Percentiles rank a stretch among this genome's conserved stretches.
These are phyloP conservation scores for Helicostylum pulchrum DNA, from an alignment of 192 early-diverging fungal genomes.

Conservation along the genomic window DNA sequence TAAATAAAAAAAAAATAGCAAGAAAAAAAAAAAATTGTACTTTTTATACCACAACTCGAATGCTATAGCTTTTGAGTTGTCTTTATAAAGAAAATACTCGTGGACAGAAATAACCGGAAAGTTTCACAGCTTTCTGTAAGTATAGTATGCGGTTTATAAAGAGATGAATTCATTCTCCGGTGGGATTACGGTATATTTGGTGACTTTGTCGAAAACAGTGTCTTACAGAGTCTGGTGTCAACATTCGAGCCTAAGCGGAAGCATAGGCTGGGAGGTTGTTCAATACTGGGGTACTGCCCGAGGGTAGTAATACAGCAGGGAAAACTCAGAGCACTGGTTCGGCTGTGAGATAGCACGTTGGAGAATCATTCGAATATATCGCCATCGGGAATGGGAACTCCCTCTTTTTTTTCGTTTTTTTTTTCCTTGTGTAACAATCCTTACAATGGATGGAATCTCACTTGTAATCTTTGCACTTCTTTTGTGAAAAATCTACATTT, in stretches of 20 bases:
- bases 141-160: slow-evolving; percentile 24
- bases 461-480: no score
- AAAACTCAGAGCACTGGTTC: slow-evolving; percentile 41
- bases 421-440: not conserved
- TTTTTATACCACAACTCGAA: no score
- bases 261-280: slow-evolving; percentile 35
- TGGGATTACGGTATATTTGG: slow-evolving; percentile 20
- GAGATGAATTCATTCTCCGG: slow-evolving; percentile 32
- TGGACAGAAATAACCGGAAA: slow-evolving; percentile 22
- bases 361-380: slow-evolving; percentile 25
- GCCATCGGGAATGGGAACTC: slow-evolving; percentile 29
- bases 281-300: slow-evolving; percentile 39
- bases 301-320: slow-evolving; percentile 49
- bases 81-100: not conserved
- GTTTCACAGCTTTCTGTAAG: slow-evolving; percentile 21
- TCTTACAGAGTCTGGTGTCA: slow-evolving; percentile 42
- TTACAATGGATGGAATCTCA: no score
- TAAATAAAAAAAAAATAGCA: no score
- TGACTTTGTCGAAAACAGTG: slow-evolving; percentile 39
- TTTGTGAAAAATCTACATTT: no score
- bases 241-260: slow-evolving; percentile 35
- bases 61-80: not conserved
- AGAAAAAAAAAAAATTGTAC: no score
- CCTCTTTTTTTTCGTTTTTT: slow-evolving; percentile 26
- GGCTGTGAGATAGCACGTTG: slow-evolving; percentile 42